Evolutionary conservation across 495 filamentous ascomycete species (phyloP).

Genomic region (Aspergillus diversus): DNA sequence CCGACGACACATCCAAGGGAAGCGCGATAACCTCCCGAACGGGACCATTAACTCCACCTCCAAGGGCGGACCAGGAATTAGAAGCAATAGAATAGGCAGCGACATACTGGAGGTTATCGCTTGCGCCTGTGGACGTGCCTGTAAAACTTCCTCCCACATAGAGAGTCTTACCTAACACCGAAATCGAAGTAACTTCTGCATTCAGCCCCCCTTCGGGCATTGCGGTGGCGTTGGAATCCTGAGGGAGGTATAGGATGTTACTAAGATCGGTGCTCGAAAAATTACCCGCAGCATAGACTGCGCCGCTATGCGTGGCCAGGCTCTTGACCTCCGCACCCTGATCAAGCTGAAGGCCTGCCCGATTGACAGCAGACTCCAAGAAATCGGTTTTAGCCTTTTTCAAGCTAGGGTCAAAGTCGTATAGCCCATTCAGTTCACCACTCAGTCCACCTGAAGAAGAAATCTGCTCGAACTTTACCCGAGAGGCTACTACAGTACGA

Average conservation of each 20-base stretch:
- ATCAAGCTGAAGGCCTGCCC: constrained; percentile 69
- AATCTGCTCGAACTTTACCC: constrained; percentile 75
- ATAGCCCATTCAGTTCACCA: constrained; percentile 84
- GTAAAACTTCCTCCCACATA: constrained; percentile 90
- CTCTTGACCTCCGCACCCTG: constrained; percentile 66
- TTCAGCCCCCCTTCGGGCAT: constrained; percentile 78
- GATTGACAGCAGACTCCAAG: constrained; percentile 70
- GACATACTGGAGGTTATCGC: constrained; percentile 67
- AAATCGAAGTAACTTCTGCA: constrained; percentile 72
- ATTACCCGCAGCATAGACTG: constrained; percentile 80
- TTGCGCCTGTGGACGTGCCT: constrained; percentile 64
- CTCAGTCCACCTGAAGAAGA: constrained; percentile 48
- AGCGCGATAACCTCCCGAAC: constrained; percentile 75
- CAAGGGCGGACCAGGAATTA: constrained; percentile 76
- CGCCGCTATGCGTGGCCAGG: constrained; percentile 59
- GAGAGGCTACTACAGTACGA: constrained; percentile 82
- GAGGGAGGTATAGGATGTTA: constrained; percentile 75
- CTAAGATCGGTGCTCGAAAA: constrained; percentile 67
- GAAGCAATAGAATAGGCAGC: constrained; percentile 72
- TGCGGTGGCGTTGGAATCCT: constrained; percentile 59
- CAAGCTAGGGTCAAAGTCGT: constrained; percentile 78
- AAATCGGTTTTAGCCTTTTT: constrained; percentile 61
- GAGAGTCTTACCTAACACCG: constrained; percentile 62
- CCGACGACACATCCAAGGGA: constrained; percentile 75
- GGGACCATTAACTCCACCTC: constrained; percentile 81